Evolutionary conservation across 176 grass and related monocot species (phyloP).

Genomic region (Paspalum vaginatum): DNA sequence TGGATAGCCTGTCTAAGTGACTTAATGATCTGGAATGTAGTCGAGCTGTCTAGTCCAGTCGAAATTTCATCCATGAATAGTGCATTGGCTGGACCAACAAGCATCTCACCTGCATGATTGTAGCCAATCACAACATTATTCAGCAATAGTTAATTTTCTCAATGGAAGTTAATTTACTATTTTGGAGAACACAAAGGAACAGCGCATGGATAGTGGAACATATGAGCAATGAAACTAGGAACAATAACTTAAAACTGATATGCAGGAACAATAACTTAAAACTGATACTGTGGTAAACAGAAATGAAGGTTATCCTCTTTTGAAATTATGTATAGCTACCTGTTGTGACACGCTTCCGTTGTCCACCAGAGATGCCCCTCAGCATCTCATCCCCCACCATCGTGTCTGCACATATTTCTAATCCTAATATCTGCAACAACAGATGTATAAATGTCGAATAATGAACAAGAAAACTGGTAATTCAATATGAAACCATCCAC

Average conservation of each 20-base stretch:
- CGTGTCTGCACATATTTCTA: constrained; percentile 86
- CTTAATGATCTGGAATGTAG: constrained; percentile 95
- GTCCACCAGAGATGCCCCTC: constrained; percentile 93
- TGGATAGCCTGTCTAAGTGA: constrained; percentile 89
- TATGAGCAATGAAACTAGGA: too few species aligned
- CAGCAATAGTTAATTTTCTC: background rate
- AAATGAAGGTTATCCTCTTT: background rate
- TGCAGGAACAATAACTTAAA: background rate
- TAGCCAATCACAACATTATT: constrained; percentile 4
- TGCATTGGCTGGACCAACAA: constrained; percentile 81
- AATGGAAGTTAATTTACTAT: background rate
- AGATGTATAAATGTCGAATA: constrained; percentile 9
- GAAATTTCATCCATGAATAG: constrained; percentile 99
- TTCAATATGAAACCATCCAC: background rate
- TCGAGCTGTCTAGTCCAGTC: constrained; percentile 98
- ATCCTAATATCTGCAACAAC: constrained; percentile 71
- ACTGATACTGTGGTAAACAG: too few species aligned
- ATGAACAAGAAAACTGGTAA: background rate
- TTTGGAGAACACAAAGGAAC: background rate
- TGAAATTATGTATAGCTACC: constrained; percentile 43
- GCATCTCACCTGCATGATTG: constrained; percentile 77
- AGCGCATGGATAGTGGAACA: background rate
- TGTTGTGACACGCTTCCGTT: constrained; percentile 90
- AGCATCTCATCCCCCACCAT: constrained; percentile 97
- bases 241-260: background rate